A percentile compares a stretch with the other conserved stretches of the same genome.
phyloP scores from a whole-genome alignment of 108 stramenopile genomes.

The Cyclostephanos tholiformis region DNA sequence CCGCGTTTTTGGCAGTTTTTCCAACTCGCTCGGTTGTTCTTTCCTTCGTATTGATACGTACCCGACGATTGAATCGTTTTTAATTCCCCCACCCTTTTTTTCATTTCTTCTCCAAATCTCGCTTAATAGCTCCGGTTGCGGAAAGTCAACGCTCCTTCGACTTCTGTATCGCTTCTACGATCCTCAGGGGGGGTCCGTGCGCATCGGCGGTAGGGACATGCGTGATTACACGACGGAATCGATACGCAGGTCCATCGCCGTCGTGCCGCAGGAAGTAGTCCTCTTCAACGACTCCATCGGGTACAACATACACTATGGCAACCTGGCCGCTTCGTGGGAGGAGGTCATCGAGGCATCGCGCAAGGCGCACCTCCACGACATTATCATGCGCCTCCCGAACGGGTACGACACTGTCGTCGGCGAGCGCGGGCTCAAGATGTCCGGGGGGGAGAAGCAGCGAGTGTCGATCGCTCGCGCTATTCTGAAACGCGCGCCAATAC shows the following conservation, averaged over 20 bases:
- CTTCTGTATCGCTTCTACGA: slow-evolving; percentile 73
- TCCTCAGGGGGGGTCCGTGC: slow-evolving; percentile 50
- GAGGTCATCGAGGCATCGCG: slow-evolving; percentile 54
- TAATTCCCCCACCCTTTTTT: background rate
- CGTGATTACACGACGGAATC: slow-evolving; percentile 47
- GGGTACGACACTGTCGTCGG: slow-evolving; percentile 82
- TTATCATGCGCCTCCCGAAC: slow-evolving; percentile 57
- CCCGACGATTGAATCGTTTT: slow-evolving; percentile 38
- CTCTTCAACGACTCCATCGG: slow-evolving; percentile 75
- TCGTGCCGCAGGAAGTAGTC: slow-evolving; percentile 84
- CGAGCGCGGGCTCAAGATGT: slow-evolving; percentile 83
- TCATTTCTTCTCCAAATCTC: background rate
- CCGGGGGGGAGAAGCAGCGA: slow-evolving; percentile 82
- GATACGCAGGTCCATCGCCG: slow-evolving; percentile 62
- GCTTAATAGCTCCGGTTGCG: slow-evolving; percentile 47
- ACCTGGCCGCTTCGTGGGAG: slow-evolving; percentile 54
- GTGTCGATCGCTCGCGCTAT: slow-evolving; percentile 77
- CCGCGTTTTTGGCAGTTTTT: too few relatives aligned
- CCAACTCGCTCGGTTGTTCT: background rate
- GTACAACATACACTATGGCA: slow-evolving; percentile 70
- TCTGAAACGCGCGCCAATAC: slow-evolving; percentile 59
- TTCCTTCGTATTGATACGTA: background rate
- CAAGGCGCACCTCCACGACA: slow-evolving; percentile 41
- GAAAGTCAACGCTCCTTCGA: slow-evolving; percentile 72
- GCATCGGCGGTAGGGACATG: slow-evolving; percentile 68